Percentiles rank a stretch among this genome's conserved stretches.
phyloP scores from a whole-genome alignment of 2,329 filamentous ascomycete genomes.

The Phialocephala subalpina region DNA sequence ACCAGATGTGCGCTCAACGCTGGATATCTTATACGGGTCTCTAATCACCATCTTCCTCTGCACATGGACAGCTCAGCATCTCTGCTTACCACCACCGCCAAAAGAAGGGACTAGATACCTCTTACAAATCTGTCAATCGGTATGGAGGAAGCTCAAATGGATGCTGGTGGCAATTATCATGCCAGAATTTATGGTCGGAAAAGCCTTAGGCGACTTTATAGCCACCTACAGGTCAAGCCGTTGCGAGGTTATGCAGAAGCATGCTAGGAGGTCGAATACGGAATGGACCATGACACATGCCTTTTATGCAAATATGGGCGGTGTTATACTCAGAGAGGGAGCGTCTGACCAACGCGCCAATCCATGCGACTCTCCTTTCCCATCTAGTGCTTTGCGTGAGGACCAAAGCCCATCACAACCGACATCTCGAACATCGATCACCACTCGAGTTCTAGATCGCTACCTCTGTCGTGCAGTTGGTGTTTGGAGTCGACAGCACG shows the following conservation, averaged over 20 bases:
- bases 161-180: not conserved
- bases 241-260: not conserved
- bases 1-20: not conserved
- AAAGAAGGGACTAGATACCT: not conserved
- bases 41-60: not conserved
- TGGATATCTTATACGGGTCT: not conserved
- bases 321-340: not conserved
- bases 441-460: not conserved
- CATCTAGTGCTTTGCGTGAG: not conserved
- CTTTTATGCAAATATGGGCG: not conserved
- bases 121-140: not conserved
- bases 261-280: not conserved
- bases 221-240: not conserved
- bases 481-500: not conserved
- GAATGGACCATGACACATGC: not conserved
- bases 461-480: not conserved
- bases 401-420: not conserved
- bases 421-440: not conserved
- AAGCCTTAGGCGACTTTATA: not conserved
- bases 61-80: not conserved
- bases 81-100: not conserved
- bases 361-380: not conserved
- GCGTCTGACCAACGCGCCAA: not conserved
- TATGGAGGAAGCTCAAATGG: not conserved
- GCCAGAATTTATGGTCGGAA: not conserved